Percentiles rank a stretch among this genome's conserved stretches.
These are phyloP conservation scores for Taxillus chinensis DNA, from an alignment of 164 flowering plant species.

Conservation along the genomic window DNA sequence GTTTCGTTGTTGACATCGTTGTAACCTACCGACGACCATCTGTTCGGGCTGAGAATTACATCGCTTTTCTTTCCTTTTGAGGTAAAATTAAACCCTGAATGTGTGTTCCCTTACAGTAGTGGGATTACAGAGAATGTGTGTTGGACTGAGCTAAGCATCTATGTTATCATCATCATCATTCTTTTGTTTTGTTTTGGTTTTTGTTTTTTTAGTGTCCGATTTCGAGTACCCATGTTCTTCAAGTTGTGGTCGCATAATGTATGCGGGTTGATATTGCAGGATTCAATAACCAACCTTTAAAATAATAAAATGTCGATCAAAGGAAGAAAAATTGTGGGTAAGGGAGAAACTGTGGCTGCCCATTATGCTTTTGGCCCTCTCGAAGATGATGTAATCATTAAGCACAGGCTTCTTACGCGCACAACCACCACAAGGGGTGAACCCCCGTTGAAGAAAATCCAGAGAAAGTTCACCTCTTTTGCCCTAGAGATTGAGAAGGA, in stretches of 20 bases:
- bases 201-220: too few species aligned
- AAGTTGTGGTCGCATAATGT: neutral
- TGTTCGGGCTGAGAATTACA: too few species aligned
- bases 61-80: too few species aligned
- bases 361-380: constrained; percentile 78
- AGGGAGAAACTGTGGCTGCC: constrained; percentile 60
- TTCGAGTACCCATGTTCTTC: too few species aligned
- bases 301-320: constrained; percentile 43
- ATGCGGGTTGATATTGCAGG: neutral
- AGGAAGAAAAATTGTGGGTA: constrained; percentile 55
- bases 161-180: too few species aligned
- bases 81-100: too few species aligned
- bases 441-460: constrained; percentile 93
- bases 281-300: neutral
- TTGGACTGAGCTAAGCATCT: too few species aligned
- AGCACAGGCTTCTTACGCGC: constrained; percentile 90
- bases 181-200: too few species aligned
- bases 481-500: constrained; percentile 70
- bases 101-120: too few species aligned
- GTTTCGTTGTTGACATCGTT: too few species aligned
- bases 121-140: too few species aligned
- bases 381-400: constrained; percentile 80
- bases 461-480: constrained; percentile 83
- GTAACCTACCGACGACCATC: too few species aligned
- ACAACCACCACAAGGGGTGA: constrained; percentile 97